Evolutionary conservation across 202 grass and related monocot genomes (phyloP).

Genomic region (Panicum hallii): DNA sequence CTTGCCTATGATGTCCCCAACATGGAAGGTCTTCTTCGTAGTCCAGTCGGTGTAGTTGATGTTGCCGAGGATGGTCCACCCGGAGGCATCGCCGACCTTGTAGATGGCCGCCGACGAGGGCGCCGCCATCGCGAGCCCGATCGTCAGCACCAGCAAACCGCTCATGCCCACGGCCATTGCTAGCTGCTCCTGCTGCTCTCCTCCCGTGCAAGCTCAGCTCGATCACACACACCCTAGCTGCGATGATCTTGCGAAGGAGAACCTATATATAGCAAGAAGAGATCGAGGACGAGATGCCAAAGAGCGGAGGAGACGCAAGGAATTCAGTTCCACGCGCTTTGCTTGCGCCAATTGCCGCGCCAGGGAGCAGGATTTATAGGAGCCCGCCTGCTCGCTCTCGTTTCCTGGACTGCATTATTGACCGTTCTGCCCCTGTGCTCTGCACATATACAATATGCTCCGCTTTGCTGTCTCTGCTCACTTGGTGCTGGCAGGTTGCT

Average conservation of each 20-base stretch:
- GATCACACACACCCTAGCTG: background rate
- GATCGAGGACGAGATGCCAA: conserved; percentile 31
- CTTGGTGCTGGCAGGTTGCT: conserved; percentile 24
- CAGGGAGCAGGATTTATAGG: conserved; percentile 25
- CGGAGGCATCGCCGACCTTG: conserved; percentile 64
- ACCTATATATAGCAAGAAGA: background rate
- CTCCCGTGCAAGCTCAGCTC: background rate
- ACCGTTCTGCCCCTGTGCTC: conserved; percentile 42
- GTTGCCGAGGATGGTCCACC: conserved; percentile 87
- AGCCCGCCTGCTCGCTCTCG: background rate
- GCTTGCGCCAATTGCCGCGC: conserved; percentile 19
- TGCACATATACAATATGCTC: background rate
- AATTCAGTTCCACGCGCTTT: conserved; percentile 30
- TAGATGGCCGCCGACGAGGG: conserved; percentile 62
- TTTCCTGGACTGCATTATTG: background rate
- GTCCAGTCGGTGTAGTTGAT: conserved; percentile 75
- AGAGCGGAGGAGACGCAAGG: conserved; percentile 47
- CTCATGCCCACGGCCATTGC: conserved; percentile 37
- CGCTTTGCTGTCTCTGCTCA: background rate
- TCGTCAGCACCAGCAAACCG: conserved; percentile 46
- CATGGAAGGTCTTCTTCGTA: conserved; percentile 46
- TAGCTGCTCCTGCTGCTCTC: background rate
- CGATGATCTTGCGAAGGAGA: background rate
- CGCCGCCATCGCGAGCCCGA: conserved; percentile 50
- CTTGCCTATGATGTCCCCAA: conserved; percentile 75